Evolutionary conservation across 257 asterid genomes (phyloP), one percentile per base, ranked within the genome.

Genomic region (Solanum megistacrolobum): DNA sequence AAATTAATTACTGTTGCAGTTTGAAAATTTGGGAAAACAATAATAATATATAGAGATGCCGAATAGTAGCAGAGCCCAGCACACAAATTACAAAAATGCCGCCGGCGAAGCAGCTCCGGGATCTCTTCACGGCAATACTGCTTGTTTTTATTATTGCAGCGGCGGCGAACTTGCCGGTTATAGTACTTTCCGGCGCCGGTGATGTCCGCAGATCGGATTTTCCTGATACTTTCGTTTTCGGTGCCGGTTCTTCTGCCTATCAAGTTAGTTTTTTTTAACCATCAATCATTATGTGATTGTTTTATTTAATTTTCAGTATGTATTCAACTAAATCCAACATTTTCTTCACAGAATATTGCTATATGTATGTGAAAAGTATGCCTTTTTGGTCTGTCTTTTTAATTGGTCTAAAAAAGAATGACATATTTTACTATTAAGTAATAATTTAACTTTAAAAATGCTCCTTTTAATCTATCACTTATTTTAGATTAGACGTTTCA

Each of bases 171-270:
- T 76, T 76, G 60, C 60, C 58, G 83, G 83, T n/a, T 39, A 0
- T 12, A 12, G 83, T 74, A 11, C 16, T 68, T 76, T 76, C 83
- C 58, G 58, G 35, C 12, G 58, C 34, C 23, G 83, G 5, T 39
- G 23, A 89, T 71, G 35, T 46, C 29, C 76, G 46, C 5, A 86
- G 91, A 83, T 29, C 84, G n/a, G 88, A 89, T 58, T 89, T 89
- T 32, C 91, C 88, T 10, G 76, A 36, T 23, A 83, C 69, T 48
- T 89, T 89, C 35, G 85, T 89, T 29, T 89, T 89, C 32, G 91
- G 89, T n/a, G 73, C 88, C 7, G 89, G 91, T 16, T 52, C 55
- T 41, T 89, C 91, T 7, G 87, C 91, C 5, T 86, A 83, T 86
- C 91, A 89, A 52, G 91, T 89, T 7, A 18, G 83, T 74, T 9